Conservation (phyloP, 129 eudicot genomes). For the Saposhnikovia divaricata region DNA sequence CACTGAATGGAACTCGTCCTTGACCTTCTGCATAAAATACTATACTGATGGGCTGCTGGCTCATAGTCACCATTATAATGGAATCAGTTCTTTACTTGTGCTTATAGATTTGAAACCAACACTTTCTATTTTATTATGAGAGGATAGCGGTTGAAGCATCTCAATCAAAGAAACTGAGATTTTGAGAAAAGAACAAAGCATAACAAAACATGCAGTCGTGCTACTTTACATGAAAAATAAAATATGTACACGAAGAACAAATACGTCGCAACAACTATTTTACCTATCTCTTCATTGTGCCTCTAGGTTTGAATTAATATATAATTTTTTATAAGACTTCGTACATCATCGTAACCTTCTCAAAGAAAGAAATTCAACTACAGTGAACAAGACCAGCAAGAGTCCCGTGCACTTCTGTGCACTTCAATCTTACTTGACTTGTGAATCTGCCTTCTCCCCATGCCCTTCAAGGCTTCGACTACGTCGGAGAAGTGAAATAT, state of each 20-base stretch:
- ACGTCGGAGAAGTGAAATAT: no score
- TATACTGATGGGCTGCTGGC: neutral
- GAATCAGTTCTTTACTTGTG: slow-evolving; percentile 7
- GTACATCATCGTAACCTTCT: neutral
- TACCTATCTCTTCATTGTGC: neutral
- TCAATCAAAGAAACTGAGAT: neutral
- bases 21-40: neutral
- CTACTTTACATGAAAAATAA: neutral
- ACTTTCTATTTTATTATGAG: neutral
- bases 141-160: slow-evolving; percentile 5
- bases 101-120: neutral
- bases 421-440: no score
- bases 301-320: no score
- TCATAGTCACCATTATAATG: neutral
- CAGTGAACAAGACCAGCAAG: neutral
- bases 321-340: neutral
- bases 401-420: neutral
- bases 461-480: no score
- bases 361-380: neutral
- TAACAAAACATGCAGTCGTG: neutral
- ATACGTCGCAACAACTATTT: neutral
- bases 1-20: neutral
- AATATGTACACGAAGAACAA: neutral
- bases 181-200: neutral
- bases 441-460: no score